phyloP scores from a whole-genome alignment of 345 rosid species.

The Populus nigra region DNA sequence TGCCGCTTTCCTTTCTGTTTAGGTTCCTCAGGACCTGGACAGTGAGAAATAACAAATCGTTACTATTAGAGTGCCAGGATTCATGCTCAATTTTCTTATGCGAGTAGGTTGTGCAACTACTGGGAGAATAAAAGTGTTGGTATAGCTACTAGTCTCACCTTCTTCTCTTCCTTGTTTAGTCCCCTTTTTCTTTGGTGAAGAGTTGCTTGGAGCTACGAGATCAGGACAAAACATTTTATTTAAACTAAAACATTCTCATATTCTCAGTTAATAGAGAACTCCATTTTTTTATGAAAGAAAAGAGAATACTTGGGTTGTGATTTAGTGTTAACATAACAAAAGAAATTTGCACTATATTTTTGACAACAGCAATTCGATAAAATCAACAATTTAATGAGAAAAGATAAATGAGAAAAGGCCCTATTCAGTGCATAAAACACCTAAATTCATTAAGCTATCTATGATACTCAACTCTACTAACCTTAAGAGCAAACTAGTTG shows the following conservation, averaged over 20 bases:
- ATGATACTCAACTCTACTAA: not conserved
- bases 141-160: slow-evolving; percentile 30
- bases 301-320: not conserved
- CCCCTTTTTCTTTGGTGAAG: slow-evolving; percentile 23
- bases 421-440: not conserved
- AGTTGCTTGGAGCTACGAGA: slow-evolving; percentile 26
- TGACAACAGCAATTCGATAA: not conserved
- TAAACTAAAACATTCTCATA: not conserved
- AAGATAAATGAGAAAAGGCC: not conserved
- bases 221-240: slow-evolving; percentile 13
- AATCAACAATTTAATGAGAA: not conserved
- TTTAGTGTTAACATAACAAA: not conserved
- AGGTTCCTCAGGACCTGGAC: slow-evolving; percentile 42
- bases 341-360: not conserved
- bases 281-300: not conserved
- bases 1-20: slow-evolving; percentile 46
- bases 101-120: not conserved
- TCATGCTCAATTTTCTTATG: not conserved
- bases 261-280: not conserved
- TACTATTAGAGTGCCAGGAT: not conserved
- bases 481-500: not conserved
- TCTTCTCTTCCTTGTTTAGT: slow-evolving; percentile 32
- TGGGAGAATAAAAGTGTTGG: not conserved
- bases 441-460: not conserved
- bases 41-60: slow-evolving; percentile 13